Base-by-base conservation (phyloP, 2,329 filamentous ascomycete species). In the Cryphonectria parasitica region DNA sequence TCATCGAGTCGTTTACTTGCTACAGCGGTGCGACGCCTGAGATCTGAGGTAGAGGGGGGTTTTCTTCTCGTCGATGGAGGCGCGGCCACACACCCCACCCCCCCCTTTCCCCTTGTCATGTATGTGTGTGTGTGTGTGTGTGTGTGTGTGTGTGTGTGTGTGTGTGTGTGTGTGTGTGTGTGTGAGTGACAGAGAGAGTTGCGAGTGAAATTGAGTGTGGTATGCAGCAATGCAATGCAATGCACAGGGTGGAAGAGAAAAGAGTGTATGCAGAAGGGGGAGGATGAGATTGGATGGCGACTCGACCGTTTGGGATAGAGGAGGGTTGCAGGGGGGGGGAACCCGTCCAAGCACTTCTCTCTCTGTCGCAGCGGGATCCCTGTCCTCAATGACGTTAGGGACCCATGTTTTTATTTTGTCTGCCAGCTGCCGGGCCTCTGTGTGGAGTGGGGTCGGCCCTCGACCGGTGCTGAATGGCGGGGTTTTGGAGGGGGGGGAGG, bases 1-100 rank as follows among this genome's bases (percentile, higher is more conserved):
- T 75, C 17, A 78, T 83, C 69, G 70, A 74, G 67, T 80, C 80
- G 28, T 83, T 83, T 72, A 72, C 76, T 65, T 84, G 82, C 74
- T 73, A 78, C 64, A 11, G 11, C 4, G 71, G 71, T 10, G 28
- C 22, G n/a, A 49, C 63, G 8, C 56, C 43, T 2, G 63, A 25
- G 41, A 15, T 65, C 22, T 65, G 67, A 66, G 28, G 2, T 22
- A 13, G 36, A 28, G n/a, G 22, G 10, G 58, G 10, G 39, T 62
- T 62, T 62, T 17, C 36, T 39, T 31, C 31, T 62, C 19, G n/a
- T 62, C 19, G n/a, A 34, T 34, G 19, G 41, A 3, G 39, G 31
- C 34, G 36, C 31, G 17, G 36, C 36, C 31, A 41, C 28, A 13
- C 58, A 10, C 3, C 19, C 15, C 8, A 41, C 39, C 39, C 6